Evolutionary conservation across 805 yeast species (phyloP).

Genomic region (Suhomyces kilbournensis): DNA sequence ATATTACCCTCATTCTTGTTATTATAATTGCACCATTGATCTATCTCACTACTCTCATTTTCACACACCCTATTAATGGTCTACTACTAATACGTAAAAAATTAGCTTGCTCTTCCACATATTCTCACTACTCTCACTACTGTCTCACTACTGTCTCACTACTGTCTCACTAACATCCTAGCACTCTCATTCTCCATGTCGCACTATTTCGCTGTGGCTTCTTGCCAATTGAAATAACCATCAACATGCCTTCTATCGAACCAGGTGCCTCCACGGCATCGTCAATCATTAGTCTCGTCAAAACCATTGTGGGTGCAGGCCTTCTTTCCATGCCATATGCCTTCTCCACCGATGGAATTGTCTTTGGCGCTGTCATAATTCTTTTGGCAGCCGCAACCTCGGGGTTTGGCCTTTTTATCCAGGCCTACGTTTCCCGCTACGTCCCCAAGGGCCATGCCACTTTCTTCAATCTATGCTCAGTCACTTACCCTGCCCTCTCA

Average conservation of each 20-base stretch:
- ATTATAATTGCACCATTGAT: too few species aligned
- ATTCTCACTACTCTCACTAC: neutral
- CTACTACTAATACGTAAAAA: too few species aligned
- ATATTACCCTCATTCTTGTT: too few species aligned
- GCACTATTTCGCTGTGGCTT: neutral
- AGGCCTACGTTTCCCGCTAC: constrained; percentile 50
- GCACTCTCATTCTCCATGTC: neutral
- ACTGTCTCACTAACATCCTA: neutral
- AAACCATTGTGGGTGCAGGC: constrained; percentile 66
- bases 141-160: neutral
- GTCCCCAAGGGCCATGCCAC: constrained; percentile 62
- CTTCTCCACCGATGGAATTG: constrained; percentile 47
- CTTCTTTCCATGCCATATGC: constrained; percentile 72
- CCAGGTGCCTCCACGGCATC: constrained; percentile 51
- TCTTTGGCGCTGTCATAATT: constrained; percentile 47
- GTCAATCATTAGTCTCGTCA: constrained; percentile 53
- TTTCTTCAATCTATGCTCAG: constrained; percentile 61
- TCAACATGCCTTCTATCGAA: constrained; percentile 15
- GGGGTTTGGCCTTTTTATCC: constrained; percentile 63
- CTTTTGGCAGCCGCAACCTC: constrained; percentile 63
- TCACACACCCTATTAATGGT: too few species aligned
- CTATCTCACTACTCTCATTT: neutral
- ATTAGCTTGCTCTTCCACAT: too few species aligned
- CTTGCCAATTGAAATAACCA: neutral
- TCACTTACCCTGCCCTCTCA: constrained; percentile 59